These are phyloP conservation scores for Bocquillonia castaneifolia DNA, from an alignment of 441 rosid genomes.

Conservation along the genomic window DNA sequence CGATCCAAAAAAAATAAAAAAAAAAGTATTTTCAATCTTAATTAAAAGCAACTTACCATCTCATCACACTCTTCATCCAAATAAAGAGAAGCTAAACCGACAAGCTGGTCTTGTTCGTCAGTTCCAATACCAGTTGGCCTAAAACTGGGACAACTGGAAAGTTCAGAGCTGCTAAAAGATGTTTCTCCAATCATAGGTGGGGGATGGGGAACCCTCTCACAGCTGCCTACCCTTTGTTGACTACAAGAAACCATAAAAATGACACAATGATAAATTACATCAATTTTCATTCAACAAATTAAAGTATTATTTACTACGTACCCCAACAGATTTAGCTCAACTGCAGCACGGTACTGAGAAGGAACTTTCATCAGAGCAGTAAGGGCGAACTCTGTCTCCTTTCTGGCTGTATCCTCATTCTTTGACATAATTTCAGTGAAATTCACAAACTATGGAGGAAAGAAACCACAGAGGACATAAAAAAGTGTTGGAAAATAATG, in stretches of 20 bases:
- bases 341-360: slow-evolving; percentile 81
- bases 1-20: too few relatives aligned
- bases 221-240: slow-evolving; percentile 38
- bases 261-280: too few relatives aligned
- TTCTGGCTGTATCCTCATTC: slow-evolving; percentile 41
- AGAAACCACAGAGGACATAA: neutral
- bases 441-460: slow-evolving; percentile 70
- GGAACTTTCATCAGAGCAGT: slow-evolving; percentile 96
- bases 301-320: slow-evolving; percentile 33
- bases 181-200: slow-evolving; percentile 59
- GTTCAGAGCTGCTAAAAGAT: slow-evolving; percentile 41
- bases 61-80: slow-evolving; percentile 32
- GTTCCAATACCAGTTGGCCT: slow-evolving; percentile 33
- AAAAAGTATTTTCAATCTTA: neutral
- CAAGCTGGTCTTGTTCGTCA: slow-evolving; percentile 36
- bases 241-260: slow-evolving; percentile 27
- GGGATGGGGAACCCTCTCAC: slow-evolving; percentile 67
- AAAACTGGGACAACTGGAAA: slow-evolving; percentile 38
- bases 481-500: too few relatives aligned
- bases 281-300: neutral
- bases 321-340: slow-evolving; percentile 76
- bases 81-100: slow-evolving; percentile 35
- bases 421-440: slow-evolving; percentile 84
- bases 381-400: slow-evolving; percentile 84
- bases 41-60: slow-evolving; percentile 39